Base-by-base conservation (phyloP, 2,329 filamentous ascomycete genomes). In the Ophiostoma sp. region DNA sequence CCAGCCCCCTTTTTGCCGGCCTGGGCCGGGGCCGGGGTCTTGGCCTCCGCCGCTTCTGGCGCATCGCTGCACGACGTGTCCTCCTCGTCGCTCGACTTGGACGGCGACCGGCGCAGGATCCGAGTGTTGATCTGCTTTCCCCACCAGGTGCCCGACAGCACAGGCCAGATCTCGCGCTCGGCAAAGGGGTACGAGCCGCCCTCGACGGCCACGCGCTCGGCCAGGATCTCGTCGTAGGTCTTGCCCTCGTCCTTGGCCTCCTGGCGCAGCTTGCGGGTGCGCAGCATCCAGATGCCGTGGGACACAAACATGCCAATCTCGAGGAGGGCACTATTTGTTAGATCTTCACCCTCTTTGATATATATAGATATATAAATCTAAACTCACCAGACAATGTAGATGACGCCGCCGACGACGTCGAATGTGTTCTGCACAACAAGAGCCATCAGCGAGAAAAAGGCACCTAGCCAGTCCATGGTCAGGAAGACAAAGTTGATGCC, bases 391-490 rank as follows among this genome's bases (percentile, higher is more conserved):
- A 86, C 77, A 68, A 88, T 85, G 75, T 89, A 90, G 71, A 88
- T 76, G 1, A 86, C 80, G 0, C 86, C 86, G 3, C 87, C 88
- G 0, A 89, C 78, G 4, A 86, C 78, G 75, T 90, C 88, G 74
- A 90, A 89, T 1, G 81, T 84, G 33, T 85, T 81, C 74, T 90
- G 87, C 0, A 84, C 86, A 64, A 84, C 87, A 11, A 89, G 77
- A 1, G 87, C 86, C 81, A 89, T 83, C 31, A 89, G 80, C 0
- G 86, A 89, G 76, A 90, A 89, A 70, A 89, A 82, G 0, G 87
- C 87, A 1, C 88, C 88, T 0, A 82, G 74, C 70, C 83, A 88
- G 74, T 90, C 88, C 74, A 89, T 85, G 0, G 79, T 78, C 3
- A 90, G 77, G 73, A 90, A 90, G 17, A 86, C 76, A 74, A 77